phyloP scores from a whole-genome alignment of 352 stramenopile species.

The Globisporangium spinosum region DNA sequence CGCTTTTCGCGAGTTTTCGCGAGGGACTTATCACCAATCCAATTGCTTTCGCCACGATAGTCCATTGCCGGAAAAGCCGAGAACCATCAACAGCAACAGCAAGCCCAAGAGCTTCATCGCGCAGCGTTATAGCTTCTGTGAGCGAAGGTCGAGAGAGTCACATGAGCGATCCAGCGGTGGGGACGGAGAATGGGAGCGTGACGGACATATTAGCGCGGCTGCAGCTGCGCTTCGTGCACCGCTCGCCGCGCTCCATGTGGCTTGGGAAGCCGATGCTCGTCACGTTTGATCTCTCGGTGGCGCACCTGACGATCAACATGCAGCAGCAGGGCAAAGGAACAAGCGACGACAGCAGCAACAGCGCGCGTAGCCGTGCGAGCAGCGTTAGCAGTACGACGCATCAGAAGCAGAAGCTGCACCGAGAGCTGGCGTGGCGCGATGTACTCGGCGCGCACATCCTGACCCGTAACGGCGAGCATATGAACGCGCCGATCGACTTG shows the following conservation, averaged over 20 bases:
- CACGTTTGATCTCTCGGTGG: slow-evolving; percentile 8
- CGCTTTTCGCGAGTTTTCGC: neutral
- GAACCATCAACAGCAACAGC: neutral
- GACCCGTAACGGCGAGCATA: slow-evolving; percentile 35
- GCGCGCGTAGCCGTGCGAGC: neutral
- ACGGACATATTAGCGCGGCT: slow-evolving; percentile 14
- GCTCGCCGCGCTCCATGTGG: slow-evolving; percentile 19
- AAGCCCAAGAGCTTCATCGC: neutral
- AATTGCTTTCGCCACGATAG: neutral
- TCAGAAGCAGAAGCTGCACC: slow-evolving; percentile 11
- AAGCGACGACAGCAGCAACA: neutral
- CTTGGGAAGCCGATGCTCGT: slow-evolving; percentile 14
- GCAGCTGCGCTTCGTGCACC: slow-evolving; percentile 19
- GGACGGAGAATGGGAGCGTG: neutral
- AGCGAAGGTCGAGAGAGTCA: neutral
- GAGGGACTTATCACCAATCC: neutral
- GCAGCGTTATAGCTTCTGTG: neutral
- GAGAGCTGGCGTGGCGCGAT: slow-evolving; percentile 37
- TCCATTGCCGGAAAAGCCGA: neutral
- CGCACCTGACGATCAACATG: slow-evolving; percentile 14
- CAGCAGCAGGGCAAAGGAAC: neutral
- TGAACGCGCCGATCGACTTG: slow-evolving; percentile 23
- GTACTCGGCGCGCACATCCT: slow-evolving; percentile 56
- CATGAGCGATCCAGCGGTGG: neutral
- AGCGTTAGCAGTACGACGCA: neutral